Base-by-base conservation (phyloP, 1,284 basidiomycete species). In the Moniliella sp. region DNA sequence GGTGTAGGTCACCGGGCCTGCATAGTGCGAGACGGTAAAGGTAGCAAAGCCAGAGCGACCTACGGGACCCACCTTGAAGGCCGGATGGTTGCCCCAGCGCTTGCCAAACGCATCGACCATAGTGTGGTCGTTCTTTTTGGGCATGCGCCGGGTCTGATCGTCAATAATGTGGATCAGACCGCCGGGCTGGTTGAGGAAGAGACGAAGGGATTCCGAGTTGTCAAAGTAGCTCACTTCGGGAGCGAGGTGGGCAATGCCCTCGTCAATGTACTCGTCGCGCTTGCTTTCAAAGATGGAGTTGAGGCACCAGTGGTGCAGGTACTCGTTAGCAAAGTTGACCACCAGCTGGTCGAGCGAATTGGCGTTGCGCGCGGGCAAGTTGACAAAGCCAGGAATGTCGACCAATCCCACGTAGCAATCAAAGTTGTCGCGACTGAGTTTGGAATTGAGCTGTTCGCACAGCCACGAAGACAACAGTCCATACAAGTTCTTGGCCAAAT, bases 161-260 rank as follows among this genome's bases (percentile, higher is more conserved):
- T 94, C 86, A 75, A 94, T 82, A 61, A 94, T 94, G 56, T 88
- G 81, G 33, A 93, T 75, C 18, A 97, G 68, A 3, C 91, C 88
- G 10, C 82, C 81, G 2, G 82, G 84, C 44, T 70, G 69, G 58
- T 83, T 77, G 50, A 82, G 76, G 27, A 97, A 65, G 28, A 99
- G 67, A 8, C 80, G 74, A 18, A 94, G 62, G 45, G 79, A 83
- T 57, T 94, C 84, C 10, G 76, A 63, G 60, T 94, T 93, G 64
- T 91, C 82, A 57, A 83, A 84, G 65, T 78, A 86, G 0, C 77
- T 70, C 0, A 83, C 63, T 3, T 73, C 68, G 0, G 78, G 78
- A 0, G 77, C 70, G 34, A 71, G 68, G 9, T 66, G 67, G 2
- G 72, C 65, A 48, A 94, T 73, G n/a, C 76, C 80, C 61, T 94